These are phyloP conservation scores for Hawksworthiomyces lignivorus DNA, from an alignment of 2,329 filamentous ascomycete genomes.

Conservation along the genomic window DNA sequence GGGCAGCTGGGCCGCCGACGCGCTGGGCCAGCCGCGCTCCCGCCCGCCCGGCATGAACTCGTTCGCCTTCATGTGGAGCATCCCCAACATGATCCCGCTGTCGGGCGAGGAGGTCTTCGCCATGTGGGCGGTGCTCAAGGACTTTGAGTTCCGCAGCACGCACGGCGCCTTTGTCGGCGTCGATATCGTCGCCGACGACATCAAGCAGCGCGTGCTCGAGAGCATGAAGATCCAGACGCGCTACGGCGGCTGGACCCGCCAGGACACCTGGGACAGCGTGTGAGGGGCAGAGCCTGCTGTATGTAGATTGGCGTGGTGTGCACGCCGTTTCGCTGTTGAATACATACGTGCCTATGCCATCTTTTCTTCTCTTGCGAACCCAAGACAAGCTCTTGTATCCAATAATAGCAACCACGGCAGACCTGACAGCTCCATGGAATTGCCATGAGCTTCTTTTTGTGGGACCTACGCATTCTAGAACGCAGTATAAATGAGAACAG, in stretches of 20 bases:
- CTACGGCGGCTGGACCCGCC: constrained; percentile 38
- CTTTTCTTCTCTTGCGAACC: too few relatives aligned
- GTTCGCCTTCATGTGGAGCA: constrained; percentile 70
- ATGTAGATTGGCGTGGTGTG: too few relatives aligned
- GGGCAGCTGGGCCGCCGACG: constrained; percentile 38
- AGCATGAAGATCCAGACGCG: constrained; percentile 69
- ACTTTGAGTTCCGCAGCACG: constrained; percentile 55
- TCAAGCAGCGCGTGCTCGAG: constrained; percentile 61
- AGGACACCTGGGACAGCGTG: constrained; percentile 18
- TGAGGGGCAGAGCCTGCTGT: too few relatives aligned
- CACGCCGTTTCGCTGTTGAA: too few relatives aligned
- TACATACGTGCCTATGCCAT: too few relatives aligned
- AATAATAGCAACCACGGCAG: too few relatives aligned
- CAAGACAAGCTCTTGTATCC: too few relatives aligned
- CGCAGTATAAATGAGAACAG: too few relatives aligned
- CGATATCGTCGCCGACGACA: constrained; percentile 48
- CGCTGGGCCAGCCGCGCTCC: constrained; percentile 26
- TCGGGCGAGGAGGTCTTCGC: constrained; percentile 51
- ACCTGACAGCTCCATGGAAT: too few relatives aligned
- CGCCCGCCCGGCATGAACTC: constrained; percentile 39
- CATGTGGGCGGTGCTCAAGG: constrained; percentile 63
- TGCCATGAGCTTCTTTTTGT: too few relatives aligned
- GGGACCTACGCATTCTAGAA: too few relatives aligned
- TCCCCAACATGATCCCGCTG: constrained; percentile 68
- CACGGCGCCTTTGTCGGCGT: constrained; percentile 59